Evolutionary conservation across 2,329 filamentous ascomycete species (phyloP).

Genomic region (Aspergillus carbonarius): DNA sequence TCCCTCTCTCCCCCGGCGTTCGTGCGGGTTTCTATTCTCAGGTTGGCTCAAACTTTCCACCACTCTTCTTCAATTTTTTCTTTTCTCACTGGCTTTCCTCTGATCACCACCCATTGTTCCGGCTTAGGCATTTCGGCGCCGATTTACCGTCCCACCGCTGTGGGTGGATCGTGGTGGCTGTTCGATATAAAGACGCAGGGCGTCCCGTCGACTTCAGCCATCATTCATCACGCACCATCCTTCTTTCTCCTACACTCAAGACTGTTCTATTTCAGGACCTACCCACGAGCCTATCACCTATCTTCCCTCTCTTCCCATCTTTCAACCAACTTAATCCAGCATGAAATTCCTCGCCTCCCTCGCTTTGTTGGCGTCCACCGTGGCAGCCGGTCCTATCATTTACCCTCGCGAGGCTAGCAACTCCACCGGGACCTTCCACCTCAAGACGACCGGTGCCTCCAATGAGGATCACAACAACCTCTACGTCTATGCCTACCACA

Average conservation of each 20-base stretch:
- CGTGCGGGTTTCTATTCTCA: neutral
- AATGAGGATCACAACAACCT: conserved; percentile 34
- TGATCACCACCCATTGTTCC: neutral
- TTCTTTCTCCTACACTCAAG: neutral
- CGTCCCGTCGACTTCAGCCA: neutral
- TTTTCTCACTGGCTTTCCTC: neutral
- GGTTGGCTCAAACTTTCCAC: neutral
- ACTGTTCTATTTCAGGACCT: neutral
- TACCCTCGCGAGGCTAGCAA: conserved; percentile 18
- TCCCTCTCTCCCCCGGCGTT: neutral
- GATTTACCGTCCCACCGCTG: neutral
- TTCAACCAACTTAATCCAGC: neutral
- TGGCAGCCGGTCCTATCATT: conserved; percentile 26
- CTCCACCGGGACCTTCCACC: conserved; percentile 28
- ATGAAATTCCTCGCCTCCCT: conserved; percentile 31
- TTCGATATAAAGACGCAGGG: conserved; percentile 1
- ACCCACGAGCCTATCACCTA: neutral
- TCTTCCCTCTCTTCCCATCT: neutral
- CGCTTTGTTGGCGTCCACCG: conserved; percentile 29
- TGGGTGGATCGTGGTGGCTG: neutral
- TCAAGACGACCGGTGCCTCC: conserved; percentile 34
- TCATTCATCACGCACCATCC: neutral
- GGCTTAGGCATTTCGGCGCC: conserved; percentile 2
- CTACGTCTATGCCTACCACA: conserved; percentile 41
- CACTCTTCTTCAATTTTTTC: neutral